Conservation (phyloP, 495 filamentous ascomycete genomes). For the Elaphomyces granulatus region DNA sequence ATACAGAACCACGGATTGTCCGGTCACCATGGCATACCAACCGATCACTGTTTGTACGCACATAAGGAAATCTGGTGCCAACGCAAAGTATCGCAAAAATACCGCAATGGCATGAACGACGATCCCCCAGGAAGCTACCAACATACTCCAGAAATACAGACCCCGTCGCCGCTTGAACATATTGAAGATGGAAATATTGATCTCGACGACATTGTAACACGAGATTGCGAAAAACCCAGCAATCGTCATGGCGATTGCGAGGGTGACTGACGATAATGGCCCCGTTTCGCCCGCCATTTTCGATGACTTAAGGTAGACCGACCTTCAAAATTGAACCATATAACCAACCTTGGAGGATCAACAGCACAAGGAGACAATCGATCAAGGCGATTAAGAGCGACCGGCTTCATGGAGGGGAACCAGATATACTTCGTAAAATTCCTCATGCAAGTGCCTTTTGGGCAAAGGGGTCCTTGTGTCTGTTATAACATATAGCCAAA, state of each 20-base stretch:
- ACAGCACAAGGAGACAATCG: no score
- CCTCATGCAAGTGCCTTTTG: no score
- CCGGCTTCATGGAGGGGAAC: no score
- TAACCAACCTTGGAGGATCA: no score
- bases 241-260: conserved; percentile 15
- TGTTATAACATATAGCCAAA: no score
- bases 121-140: conserved; percentile 16
- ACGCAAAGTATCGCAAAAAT: conserved; percentile 20
- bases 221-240: conserved; percentile 21
- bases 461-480: no score
- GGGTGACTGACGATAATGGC: not conserved
- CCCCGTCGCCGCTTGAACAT: conserved; percentile 26
- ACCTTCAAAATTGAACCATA: no score
- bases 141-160: conserved; percentile 33
- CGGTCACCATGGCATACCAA: conserved; percentile 24
- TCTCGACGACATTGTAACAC: conserved; percentile 26
- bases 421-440: no score
- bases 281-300: not conserved
- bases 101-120: conserved; percentile 13
- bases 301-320: no score
- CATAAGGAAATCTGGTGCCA: conserved; percentile 14
- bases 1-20: conserved; percentile 25
- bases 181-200: conserved; percentile 24
- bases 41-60: conserved; percentile 16
- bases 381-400: no score